Conservation (phyloP, 345 rosid species). For the Gossypium thurberi region DNA sequence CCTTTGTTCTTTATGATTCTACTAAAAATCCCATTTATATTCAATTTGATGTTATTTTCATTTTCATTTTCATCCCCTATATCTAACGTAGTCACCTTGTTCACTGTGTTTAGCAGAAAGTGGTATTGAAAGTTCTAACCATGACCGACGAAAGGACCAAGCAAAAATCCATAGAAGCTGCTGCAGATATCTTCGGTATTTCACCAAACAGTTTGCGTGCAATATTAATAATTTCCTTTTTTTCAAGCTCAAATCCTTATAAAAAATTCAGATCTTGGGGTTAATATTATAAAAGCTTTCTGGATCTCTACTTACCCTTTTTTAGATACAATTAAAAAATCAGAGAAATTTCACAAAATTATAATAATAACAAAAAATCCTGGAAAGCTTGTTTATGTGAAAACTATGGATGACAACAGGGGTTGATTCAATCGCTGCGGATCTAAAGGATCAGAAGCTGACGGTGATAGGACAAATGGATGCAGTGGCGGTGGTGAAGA, state of each 20-base stretch:
- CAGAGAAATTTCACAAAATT: not conserved
- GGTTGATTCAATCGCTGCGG: constrained; percentile 82
- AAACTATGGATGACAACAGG: constrained; percentile 38
- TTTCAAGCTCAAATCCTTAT: not conserved
- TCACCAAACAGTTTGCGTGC: not conserved
- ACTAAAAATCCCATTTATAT: not conserved
- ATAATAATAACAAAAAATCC: too few relatives aligned
- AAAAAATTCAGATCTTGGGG: not conserved
- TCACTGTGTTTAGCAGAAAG: constrained; percentile 39
- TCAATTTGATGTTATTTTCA: constrained; percentile 9
- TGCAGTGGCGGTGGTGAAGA: constrained; percentile 75
- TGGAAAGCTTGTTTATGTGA: not conserved
- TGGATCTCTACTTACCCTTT: not conserved
- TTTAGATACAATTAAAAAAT: not conserved
- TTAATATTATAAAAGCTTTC: too few relatives aligned
- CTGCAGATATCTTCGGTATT: constrained; percentile 76
- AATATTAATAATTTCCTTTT: not conserved
- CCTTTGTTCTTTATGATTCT: not conserved
- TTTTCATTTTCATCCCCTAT: not conserved
- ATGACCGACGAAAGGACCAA: constrained; percentile 89
- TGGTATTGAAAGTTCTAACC: constrained; percentile 73
- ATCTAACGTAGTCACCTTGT: not conserved
- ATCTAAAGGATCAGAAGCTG: constrained; percentile 81
- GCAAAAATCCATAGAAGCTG: constrained; percentile 86
- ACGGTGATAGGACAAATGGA: constrained; percentile 88